Evolutionary conservation across 495 filamentous ascomycete genomes (phyloP).

Genomic region (Daldinia caldariorum): DNA sequence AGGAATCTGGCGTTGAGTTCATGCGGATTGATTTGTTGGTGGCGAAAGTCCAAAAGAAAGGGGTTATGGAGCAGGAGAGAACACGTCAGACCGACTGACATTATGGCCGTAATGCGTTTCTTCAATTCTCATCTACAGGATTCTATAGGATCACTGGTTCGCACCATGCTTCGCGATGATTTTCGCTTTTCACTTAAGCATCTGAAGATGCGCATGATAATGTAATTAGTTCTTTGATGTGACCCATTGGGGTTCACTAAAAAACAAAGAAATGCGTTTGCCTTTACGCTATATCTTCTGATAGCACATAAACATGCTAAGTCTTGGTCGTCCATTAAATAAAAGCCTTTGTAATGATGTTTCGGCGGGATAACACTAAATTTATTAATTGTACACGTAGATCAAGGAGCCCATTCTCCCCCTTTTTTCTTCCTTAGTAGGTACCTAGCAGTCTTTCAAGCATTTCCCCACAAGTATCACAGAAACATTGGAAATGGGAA

Average conservation of each 20-base stretch:
- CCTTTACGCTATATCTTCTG: not conserved
- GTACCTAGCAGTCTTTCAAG: too few relatives aligned
- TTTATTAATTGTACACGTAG: not conserved
- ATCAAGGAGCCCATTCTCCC: not conserved
- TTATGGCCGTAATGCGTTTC: not conserved
- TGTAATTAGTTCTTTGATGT: constrained; percentile 6
- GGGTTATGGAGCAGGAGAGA: not conserved
- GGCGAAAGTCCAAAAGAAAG: not conserved
- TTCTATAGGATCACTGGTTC: not conserved
- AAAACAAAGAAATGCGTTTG: not conserved
- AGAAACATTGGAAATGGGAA: too few relatives aligned
- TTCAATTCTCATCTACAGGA: not conserved
- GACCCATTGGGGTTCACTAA: not conserved
- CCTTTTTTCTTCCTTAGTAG: too few relatives aligned
- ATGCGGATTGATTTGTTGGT: not conserved
- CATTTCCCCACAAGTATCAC: too few relatives aligned
- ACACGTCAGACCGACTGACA: not conserved
- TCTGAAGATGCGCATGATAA: not conserved
- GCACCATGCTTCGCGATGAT: not conserved
- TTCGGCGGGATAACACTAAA: not conserved
- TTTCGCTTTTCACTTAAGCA: not conserved
- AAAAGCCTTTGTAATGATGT: not conserved
- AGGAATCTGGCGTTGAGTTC: not conserved
- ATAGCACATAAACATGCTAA: not conserved
- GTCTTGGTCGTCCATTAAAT: not conserved